phyloP scores from a whole-genome alignment of 2,329 filamentous ascomycete species.

The Colletotrichum lupini region DNA sequence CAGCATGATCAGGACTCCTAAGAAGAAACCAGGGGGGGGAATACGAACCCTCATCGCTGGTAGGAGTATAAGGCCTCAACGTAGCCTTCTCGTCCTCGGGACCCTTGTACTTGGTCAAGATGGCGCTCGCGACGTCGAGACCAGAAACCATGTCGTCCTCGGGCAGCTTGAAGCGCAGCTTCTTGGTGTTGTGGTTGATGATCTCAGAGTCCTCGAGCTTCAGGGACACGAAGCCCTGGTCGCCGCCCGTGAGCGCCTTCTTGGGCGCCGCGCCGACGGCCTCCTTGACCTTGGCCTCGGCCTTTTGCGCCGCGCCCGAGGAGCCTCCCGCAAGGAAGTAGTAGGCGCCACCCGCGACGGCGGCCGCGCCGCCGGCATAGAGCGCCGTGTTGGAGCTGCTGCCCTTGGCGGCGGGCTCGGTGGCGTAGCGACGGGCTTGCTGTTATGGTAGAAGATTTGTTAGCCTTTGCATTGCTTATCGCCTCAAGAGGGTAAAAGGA shows the following conservation, averaged over 20 bases:
- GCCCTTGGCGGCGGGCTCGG: conserved; percentile 64
- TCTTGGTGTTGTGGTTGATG: conserved; percentile 96
- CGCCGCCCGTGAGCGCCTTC: conserved; percentile 79
- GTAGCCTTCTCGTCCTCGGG: conserved; percentile 86
- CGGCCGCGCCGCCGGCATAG: conserved; percentile 69
- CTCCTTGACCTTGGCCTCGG: conserved; percentile 64
- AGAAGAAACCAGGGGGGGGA: background rate
- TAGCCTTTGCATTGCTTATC: background rate
- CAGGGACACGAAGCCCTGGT: conserved; percentile 88
- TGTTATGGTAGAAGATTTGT: conserved; percentile 47
- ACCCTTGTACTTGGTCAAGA: conserved; percentile 92
- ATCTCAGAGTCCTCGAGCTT: conserved; percentile 81
- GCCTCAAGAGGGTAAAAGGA: background rate
- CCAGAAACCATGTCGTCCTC: conserved; percentile 88
- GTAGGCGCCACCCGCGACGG: conserved; percentile 66
- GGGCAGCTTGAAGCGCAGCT: conserved; percentile 86
- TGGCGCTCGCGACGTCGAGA: conserved; percentile 82
- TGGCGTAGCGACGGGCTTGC: conserved; percentile 74
- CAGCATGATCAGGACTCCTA: too few species aligned
- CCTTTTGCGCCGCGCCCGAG: conserved; percentile 58
- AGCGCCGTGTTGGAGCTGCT: conserved; percentile 67
- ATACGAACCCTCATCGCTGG: conserved; percentile 80
- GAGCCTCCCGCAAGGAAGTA: conserved; percentile 64
- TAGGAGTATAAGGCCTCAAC: conserved; percentile 92
- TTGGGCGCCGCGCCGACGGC: conserved; percentile 53